A percentile compares a stretch with the other conserved stretches of the same genome.
Evolutionary conservation across 441 rosid species (phyloP).

Genomic region (Melastoma candidum): DNA sequence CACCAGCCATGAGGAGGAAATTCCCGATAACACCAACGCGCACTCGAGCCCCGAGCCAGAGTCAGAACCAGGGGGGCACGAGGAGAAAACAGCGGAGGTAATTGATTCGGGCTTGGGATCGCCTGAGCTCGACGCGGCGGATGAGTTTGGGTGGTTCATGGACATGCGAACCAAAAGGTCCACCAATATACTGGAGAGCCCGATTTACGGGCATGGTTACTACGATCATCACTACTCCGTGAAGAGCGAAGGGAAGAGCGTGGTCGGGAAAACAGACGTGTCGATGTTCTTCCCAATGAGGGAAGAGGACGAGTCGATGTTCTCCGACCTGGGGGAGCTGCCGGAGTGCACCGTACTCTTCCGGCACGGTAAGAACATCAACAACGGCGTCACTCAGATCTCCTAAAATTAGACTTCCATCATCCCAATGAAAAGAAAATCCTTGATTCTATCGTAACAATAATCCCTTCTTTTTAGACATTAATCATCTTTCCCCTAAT

Average conservation of each 20-base stretch:
- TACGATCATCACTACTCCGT: not conserved
- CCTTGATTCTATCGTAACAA: too few species aligned
- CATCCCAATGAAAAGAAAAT: too few species aligned
- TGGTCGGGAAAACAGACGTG: slow-evolving; percentile 24
- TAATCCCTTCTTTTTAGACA: too few species aligned
- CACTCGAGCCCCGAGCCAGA: slow-evolving; percentile 18
- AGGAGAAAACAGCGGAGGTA: slow-evolving; percentile 45
- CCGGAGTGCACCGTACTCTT: slow-evolving; percentile 32
- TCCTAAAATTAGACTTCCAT: slow-evolving; percentile 28
- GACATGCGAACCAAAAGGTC: slow-evolving; percentile 74
- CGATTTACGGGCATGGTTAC: slow-evolving; percentile 33
- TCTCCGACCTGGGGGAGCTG: too few species aligned
- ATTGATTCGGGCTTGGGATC: slow-evolving; percentile 17
- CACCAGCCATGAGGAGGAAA: not conserved
- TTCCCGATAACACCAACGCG: slow-evolving; percentile 3
- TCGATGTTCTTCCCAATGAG: slow-evolving; percentile 29
- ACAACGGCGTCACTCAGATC: slow-evolving; percentile 62
- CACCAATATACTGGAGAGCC: slow-evolving; percentile 46
- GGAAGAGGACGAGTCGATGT: too few species aligned
- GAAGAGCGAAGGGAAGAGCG: slow-evolving; percentile 6
- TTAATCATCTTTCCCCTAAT: too few species aligned
- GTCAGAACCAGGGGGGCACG: slow-evolving; percentile 7
- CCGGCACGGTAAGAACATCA: slow-evolving; percentile 28
- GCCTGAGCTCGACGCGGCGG: slow-evolving; percentile 25
- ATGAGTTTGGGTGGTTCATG: slow-evolving; percentile 75